Conservation (phyloP, 345 rosid genomes). For the Salix suchowensis region DNA sequence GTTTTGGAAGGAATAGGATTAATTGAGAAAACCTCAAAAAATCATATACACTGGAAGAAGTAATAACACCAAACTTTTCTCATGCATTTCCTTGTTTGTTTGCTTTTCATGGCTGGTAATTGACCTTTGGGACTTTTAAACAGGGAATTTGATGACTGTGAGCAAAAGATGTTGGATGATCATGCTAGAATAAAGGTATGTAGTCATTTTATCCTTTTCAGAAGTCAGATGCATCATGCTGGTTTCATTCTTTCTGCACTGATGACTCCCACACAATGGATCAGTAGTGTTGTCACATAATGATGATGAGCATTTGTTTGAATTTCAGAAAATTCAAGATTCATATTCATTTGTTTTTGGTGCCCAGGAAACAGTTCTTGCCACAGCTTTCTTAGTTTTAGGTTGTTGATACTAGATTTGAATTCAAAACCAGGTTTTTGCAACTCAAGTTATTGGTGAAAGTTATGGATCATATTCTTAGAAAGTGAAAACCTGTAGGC, state of each 20-base stretch:
- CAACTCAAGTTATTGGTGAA: neutral
- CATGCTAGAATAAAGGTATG: slow-evolving; percentile 52
- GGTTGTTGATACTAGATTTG: neutral
- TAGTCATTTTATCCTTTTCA: slow-evolving; percentile 8
- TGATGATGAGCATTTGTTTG: neutral
- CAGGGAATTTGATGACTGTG: slow-evolving; percentile 55
- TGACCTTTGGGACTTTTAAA: slow-evolving; percentile 23
- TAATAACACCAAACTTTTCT: slow-evolving; percentile 26
- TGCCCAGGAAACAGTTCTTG: neutral
- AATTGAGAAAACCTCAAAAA: slow-evolving; percentile 79
- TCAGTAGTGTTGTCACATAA: slow-evolving; percentile 8
- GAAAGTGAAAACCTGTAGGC: neutral
- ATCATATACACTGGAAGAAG: slow-evolving; percentile 81
- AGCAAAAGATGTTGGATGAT: slow-evolving; percentile 40
- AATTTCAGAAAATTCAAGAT: neutral
- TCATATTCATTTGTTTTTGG: neutral
- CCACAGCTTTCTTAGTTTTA: neutral
- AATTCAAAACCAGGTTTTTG: neutral
- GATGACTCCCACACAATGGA: neutral
- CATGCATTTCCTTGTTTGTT: neutral
- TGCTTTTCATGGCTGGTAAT: slow-evolving; percentile 2
- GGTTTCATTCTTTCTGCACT: neutral
- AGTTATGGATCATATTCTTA: neutral
- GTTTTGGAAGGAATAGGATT: slow-evolving; percentile 77
- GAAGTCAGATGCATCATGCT: neutral